phyloP scores from a whole-genome alignment of 768 basidiomycete species.

The Chiua virens region DNA sequence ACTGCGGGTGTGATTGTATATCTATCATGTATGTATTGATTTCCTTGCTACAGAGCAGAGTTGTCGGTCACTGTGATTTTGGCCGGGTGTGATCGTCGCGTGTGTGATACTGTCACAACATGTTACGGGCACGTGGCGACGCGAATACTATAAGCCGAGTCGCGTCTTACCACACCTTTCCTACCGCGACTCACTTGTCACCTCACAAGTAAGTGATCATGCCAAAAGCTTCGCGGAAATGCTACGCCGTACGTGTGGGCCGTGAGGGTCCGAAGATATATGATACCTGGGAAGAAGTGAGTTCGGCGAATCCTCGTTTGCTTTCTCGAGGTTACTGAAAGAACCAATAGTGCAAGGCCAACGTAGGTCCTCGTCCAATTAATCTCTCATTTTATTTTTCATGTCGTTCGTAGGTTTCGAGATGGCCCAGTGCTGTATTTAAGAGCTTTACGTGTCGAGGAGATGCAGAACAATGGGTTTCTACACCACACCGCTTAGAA shows the following conservation, averaged over 20 bases:
- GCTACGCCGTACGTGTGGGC: constrained; percentile 61
- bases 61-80: not conserved
- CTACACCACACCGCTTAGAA: constrained; percentile 6
- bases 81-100: no score
- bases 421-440: constrained; percentile 51
- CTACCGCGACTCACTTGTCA: not conserved
- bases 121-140: no score
- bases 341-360: constrained; percentile 43
- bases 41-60: not conserved
- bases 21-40: not conserved
- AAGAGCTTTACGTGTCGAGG: constrained; percentile 48
- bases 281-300: constrained; percentile 58
- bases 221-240: constrained; percentile 34
- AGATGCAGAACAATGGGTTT: constrained; percentile 54
- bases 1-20: constrained; percentile 3
- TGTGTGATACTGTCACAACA: no score
- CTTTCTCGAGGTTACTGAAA: not conserved
- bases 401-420: constrained; percentile 42
- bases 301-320: constrained; percentile 8
- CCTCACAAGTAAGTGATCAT: constrained; percentile 11
- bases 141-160: not conserved
- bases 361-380: constrained; percentile 30
- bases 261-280: constrained; percentile 60
- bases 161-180: not conserved
- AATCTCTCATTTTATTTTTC: not conserved